Evolutionary conservation across 257 asterid species (phyloP).

Genomic region (Rubia yunnanensis): DNA sequence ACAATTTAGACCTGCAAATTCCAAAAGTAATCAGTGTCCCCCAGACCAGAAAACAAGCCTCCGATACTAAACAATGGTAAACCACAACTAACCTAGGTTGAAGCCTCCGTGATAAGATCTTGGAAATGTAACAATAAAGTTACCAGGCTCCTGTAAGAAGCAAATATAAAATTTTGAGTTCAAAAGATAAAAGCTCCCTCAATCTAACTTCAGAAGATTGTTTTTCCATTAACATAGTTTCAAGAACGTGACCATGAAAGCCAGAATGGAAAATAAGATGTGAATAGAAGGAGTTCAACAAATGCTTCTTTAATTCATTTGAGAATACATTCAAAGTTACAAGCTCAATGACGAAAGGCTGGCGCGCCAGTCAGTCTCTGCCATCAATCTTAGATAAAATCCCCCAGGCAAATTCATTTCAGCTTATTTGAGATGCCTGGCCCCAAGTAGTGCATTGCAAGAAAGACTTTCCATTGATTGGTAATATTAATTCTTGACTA

Average conservation of each 20-base stretch:
- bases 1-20: conserved; percentile 73
- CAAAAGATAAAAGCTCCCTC: background rate
- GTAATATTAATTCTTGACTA: background rate
- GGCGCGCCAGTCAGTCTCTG: background rate
- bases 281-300: background rate
- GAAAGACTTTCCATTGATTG: background rate
- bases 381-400: background rate
- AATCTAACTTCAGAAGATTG: background rate
- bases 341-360: background rate
- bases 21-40: conserved; percentile 21
- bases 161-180: background rate
- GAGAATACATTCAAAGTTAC: background rate
- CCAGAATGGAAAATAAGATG: background rate
- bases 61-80: conserved; percentile 7
- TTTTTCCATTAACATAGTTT: background rate
- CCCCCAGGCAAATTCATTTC: background rate
- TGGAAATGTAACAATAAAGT: conserved; percentile 91
- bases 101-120: conserved; percentile 97
- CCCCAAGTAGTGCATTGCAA: background rate
- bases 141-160: conserved; percentile 83
- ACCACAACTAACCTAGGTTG: conserved; percentile 66
- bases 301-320: background rate
- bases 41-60: conserved; percentile 4
- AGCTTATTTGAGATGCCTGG: background rate
- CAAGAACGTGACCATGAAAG: background rate